phyloP scores from a whole-genome alignment of 306 rosid species.

The Begonia loranthoides region DNA sequence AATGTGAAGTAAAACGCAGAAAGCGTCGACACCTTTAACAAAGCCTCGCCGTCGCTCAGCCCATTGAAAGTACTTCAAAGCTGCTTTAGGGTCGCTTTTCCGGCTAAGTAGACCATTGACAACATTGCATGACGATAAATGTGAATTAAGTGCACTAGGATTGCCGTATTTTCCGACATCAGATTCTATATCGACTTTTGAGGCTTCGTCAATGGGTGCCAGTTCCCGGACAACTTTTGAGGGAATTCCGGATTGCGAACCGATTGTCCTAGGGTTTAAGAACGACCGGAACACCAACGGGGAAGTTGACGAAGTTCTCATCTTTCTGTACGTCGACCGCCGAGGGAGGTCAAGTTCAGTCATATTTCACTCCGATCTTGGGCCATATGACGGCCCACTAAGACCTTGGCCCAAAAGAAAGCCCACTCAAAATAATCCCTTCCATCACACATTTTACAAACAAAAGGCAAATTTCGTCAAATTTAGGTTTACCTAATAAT shows the following conservation, averaged over 20 bases:
- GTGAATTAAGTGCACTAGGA: not conserved
- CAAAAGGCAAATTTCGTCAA: no score
- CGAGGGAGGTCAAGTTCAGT: no score
- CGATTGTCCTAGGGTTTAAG: slow-evolving; percentile 11
- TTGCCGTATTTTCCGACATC: not conserved
- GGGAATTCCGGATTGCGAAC: slow-evolving; percentile 11
- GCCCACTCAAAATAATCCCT: no score
- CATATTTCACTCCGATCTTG: no score
- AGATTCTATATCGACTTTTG: not conserved
- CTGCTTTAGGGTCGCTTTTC: slow-evolving; percentile 29
- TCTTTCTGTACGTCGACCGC: not conserved
- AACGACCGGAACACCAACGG: slow-evolving; percentile 11
- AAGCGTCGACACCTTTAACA: slow-evolving; percentile 20
- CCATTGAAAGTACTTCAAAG: slow-evolving; percentile 28
- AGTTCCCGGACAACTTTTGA: slow-evolving; percentile 5
- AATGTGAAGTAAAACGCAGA: slow-evolving; percentile 48
- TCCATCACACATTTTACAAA: no score
- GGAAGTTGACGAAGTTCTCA: slow-evolving; percentile 18
- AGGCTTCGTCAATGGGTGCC: not conserved
- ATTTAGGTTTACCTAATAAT: no score
- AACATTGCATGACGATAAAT: slow-evolving; percentile 13
- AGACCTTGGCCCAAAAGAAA: no score
- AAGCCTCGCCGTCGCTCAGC: slow-evolving; percentile 22
- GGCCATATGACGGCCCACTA: no score
- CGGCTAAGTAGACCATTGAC: slow-evolving; percentile 31